These are phyloP conservation scores for Mycena vitilis DNA, from an alignment of 768 basidiomycete genomes.

Conservation along the genomic window DNA sequence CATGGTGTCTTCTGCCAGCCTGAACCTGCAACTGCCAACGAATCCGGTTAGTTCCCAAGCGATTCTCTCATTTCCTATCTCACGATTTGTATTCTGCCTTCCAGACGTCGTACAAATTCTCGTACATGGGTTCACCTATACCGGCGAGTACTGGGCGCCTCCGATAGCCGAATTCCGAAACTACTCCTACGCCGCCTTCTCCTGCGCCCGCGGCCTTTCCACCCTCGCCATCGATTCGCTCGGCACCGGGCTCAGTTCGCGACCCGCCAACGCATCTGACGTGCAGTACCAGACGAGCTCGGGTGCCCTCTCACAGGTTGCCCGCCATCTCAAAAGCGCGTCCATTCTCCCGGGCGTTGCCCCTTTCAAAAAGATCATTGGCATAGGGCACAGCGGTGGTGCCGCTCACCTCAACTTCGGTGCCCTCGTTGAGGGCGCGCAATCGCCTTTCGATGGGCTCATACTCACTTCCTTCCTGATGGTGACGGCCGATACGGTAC, in stretches of 20 bases:
- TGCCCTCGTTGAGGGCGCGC: neutral
- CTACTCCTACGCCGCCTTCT: slow-evolving; percentile 19
- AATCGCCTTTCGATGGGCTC: neutral
- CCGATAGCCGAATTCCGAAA: slow-evolving; percentile 14
- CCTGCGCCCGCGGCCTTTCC: neutral
- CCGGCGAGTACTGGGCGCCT: neutral
- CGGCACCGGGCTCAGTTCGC: slow-evolving; percentile 6
- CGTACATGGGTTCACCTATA: neutral
- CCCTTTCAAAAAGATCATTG: neutral
- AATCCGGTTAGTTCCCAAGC: neutral
- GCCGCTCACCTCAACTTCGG: neutral
- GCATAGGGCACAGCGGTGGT: neutral
- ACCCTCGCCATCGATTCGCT: slow-evolving; percentile 10
- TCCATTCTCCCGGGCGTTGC: slow-evolving; percentile 7
- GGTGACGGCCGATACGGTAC: neutral
- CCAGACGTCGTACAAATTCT: neutral
- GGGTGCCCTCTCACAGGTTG: neutral
- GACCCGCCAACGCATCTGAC: slow-evolving; percentile 3
- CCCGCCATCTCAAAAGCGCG: slow-evolving; percentile 2
- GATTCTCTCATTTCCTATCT: neutral
- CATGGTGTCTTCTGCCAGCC: neutral
- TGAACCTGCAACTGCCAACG: neutral
- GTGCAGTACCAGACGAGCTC: slow-evolving; percentile 9
- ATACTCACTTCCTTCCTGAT: neutral
- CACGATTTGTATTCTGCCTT: neutral